Evolutionary conservation across 495 filamentous ascomycete species (phyloP).

Genomic region (Podospora bellae-mahoneyi): DNA sequence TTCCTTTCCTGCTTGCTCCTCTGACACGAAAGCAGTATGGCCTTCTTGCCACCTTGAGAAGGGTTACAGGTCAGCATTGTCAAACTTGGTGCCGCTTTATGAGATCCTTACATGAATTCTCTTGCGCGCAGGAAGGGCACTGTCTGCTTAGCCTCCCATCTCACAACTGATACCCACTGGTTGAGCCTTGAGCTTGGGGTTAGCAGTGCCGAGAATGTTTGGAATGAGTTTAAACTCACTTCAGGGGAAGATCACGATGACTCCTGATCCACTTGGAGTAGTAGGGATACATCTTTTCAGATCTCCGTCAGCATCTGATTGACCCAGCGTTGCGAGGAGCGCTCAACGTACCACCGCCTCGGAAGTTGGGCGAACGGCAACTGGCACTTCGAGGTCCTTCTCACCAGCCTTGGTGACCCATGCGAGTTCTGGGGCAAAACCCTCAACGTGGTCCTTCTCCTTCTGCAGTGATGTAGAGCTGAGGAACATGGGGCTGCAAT

Average conservation of each 20-base stretch:
- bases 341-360: slow-evolving; percentile 59
- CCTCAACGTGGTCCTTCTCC: slow-evolving; percentile 96
- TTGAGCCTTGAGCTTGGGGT: slow-evolving; percentile 56
- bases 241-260: slow-evolving; percentile 86
- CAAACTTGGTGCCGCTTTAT: too few relatives aligned
- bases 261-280: slow-evolving; percentile 75
- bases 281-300: slow-evolving; percentile 50
- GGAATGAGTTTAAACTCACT: background rate
- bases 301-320: too few relatives aligned
- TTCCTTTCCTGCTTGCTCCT: slow-evolving; percentile 72
- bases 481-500: slow-evolving; percentile 70
- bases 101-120: slow-evolving; percentile 63
- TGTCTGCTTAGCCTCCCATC: slow-evolving; percentile 98
- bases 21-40: slow-evolving; percentile 88
- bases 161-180: slow-evolving; percentile 97
- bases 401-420: slow-evolving; percentile 97
- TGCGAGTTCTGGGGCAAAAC: slow-evolving; percentile 94
- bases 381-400: slow-evolving; percentile 86
- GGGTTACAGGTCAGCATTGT: too few relatives aligned
- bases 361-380: slow-evolving; percentile 93
- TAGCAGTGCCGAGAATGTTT: background rate
- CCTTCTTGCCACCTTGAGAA: slow-evolving; percentile 78
- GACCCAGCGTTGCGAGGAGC: too few relatives aligned
- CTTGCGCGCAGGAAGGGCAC: slow-evolving; percentile 89
- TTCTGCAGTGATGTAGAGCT: slow-evolving; percentile 83